phyloP scores from a whole-genome alignment of 129 eudicot species.

The Saposhnikovia divaricata region DNA sequence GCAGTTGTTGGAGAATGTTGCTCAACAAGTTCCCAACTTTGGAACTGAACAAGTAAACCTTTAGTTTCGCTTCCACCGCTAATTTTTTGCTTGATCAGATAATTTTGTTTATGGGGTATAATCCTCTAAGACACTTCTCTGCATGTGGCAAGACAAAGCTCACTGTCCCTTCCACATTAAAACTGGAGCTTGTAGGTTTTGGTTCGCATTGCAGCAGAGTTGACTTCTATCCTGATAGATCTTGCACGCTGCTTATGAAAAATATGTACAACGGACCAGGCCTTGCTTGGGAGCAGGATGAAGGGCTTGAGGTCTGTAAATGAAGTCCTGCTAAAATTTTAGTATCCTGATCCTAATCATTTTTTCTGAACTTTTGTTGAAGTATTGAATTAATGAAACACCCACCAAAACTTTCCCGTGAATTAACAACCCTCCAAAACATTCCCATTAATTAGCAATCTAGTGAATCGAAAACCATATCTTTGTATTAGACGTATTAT shows the following conservation, averaged over 20 bases:
- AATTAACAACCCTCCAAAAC: too few species aligned
- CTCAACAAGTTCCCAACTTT: constrained; percentile 82
- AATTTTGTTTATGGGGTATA: background rate
- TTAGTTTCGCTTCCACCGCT: constrained; percentile 7
- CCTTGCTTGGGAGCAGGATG: constrained; percentile 98
- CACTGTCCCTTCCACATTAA: constrained; percentile 98
- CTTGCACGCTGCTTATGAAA: constrained; percentile 85
- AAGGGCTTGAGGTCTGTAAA: constrained; percentile 99
- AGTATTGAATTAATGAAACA: background rate
- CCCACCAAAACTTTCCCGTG: background rate
- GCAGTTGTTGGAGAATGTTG: constrained; percentile 67
- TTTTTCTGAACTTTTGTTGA: background rate
- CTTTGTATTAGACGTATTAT: background rate
- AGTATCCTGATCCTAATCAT: constrained; percentile 89
- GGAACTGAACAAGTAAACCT: constrained; percentile 84
- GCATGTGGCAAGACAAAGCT: constrained; percentile 79
- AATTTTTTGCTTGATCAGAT: background rate
- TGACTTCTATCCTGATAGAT: constrained; percentile 90
- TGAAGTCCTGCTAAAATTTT: constrained; percentile 66
- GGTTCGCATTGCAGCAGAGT: constrained; percentile 84
- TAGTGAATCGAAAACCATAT: background rate
- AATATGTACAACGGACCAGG: constrained; percentile 99
- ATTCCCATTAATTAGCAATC: background rate
- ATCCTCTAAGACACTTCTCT: constrained; percentile 8
- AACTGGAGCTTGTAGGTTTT: constrained; percentile 97